Percentiles rank a stretch among this genome's conserved stretches.
Evolutionary conservation across 768 basidiomycete species (phyloP).

Genomic region (Suillus hirtellus): DNA sequence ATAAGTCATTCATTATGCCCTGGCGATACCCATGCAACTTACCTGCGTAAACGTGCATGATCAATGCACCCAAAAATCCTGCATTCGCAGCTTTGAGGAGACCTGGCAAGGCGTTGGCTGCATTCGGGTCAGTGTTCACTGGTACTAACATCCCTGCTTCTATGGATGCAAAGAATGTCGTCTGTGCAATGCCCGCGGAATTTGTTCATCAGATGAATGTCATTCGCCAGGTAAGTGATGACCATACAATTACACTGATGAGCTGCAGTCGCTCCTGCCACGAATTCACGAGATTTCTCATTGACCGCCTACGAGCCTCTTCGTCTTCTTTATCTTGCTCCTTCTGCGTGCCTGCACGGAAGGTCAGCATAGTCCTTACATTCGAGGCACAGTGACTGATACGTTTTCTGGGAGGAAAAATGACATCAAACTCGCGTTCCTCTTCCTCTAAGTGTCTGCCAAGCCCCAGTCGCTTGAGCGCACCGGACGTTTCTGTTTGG

Average conservation of each 20-base stretch:
- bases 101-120: slow-evolving; percentile 4
- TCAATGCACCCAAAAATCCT: slow-evolving; percentile 50
- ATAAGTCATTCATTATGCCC: slow-evolving; percentile 18
- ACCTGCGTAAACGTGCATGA: slow-evolving; percentile 56
- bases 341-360: slow-evolving; percentile 42
- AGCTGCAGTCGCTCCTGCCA: slow-evolving; percentile 66
- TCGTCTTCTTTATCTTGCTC: slow-evolving; percentile 53
- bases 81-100: slow-evolving; percentile 42
- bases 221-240: background rate
- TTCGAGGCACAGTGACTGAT: slow-evolving; percentile 7
- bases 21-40: slow-evolving; percentile 23
- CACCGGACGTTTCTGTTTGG: slow-evolving; percentile 21
- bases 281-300: slow-evolving; percentile 53
- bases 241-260: slow-evolving; percentile 57
- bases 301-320: slow-evolving; percentile 42
- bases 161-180: slow-evolving; percentile 62
- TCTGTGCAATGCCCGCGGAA: slow-evolving; percentile 34
- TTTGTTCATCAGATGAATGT: background rate
- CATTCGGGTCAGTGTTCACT: slow-evolving; percentile 34
- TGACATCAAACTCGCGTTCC: slow-evolving; percentile 18
- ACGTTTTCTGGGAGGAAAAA: slow-evolving; percentile 21
- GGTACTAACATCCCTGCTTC: slow-evolving; percentile 51
- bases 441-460: slow-evolving; percentile 10
- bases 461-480: slow-evolving; percentile 28
- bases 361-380: background rate